These are phyloP conservation scores for Scleroderma bovista DNA, from an alignment of 768 basidiomycete genomes.

Conservation along the genomic window DNA sequence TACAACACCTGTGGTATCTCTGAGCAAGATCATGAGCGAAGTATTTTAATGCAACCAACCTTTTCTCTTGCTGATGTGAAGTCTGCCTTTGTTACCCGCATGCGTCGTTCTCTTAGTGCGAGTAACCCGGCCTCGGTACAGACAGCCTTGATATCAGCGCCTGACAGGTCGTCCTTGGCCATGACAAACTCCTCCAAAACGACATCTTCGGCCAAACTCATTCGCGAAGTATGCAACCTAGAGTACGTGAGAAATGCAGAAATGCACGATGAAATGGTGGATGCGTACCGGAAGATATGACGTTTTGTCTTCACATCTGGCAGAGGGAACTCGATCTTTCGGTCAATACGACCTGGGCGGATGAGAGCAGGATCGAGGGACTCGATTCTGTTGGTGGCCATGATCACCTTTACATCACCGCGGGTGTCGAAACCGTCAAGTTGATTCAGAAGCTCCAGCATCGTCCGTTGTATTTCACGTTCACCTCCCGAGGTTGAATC, in stretches of 20 bases:
- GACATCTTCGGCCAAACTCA: slow-evolving; percentile 85
- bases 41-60: slow-evolving; percentile 38
- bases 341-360: slow-evolving; percentile 95
- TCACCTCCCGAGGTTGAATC: slow-evolving; percentile 99
- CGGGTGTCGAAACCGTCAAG: slow-evolving; percentile 99
- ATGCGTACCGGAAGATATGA: slow-evolving; percentile 84
- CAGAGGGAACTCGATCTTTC: slow-evolving; percentile 97
- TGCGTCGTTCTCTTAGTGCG: slow-evolving; percentile 89
- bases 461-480: slow-evolving; percentile 98
- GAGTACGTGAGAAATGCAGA: slow-evolving; percentile 5
- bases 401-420: slow-evolving; percentile 99
- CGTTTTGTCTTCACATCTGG: slow-evolving; percentile 99
- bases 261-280: background rate
- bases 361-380: slow-evolving; percentile 96
- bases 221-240: slow-evolving; percentile 89
- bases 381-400: slow-evolving; percentile 99
- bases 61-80: slow-evolving; percentile 91
- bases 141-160: slow-evolving; percentile 98
- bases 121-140: slow-evolving; percentile 98
- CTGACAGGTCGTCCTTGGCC: slow-evolving; percentile 93
- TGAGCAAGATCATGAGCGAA: slow-evolving; percentile 2
- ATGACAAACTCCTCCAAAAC: slow-evolving; percentile 94
- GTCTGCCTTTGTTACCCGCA: slow-evolving; percentile 90
- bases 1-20: slow-evolving; percentile 61
- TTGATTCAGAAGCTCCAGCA: slow-evolving; percentile 98